Evolutionary conservation across 345 rosid species (phyloP).

Genomic region (Dipteronia sinensis): DNA sequence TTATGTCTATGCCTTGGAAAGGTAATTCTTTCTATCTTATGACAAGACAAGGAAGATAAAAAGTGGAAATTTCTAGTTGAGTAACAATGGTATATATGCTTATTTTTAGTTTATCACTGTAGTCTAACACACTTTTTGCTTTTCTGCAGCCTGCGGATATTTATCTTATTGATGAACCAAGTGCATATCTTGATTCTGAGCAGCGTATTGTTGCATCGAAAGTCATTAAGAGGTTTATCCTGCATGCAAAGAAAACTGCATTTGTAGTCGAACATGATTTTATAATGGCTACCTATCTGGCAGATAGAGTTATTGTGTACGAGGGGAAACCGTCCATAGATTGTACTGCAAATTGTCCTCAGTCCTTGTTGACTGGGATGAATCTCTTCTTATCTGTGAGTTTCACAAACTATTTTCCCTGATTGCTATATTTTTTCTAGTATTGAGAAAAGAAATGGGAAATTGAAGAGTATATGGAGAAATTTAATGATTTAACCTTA

Average conservation of each 20-base stretch:
- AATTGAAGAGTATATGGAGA: background rate
- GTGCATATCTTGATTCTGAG: constrained; percentile 99
- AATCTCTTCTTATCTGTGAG: constrained; percentile 96
- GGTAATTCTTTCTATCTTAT: constrained; percentile 41
- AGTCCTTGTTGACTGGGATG: constrained; percentile 95
- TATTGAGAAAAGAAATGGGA: background rate
- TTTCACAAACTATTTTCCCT: constrained; percentile 10
- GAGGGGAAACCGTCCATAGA: constrained; percentile 91
- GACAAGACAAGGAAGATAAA: background rate
- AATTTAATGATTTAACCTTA: background rate
- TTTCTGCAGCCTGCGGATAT: constrained; percentile 94
- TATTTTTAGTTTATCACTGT: constrained; percentile 1
- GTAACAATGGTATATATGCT: background rate
- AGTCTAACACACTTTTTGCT: constrained; percentile 9
- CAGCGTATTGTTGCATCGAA: constrained; percentile 98
- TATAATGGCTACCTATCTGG: constrained; percentile 95
- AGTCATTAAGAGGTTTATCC: constrained; percentile 97
- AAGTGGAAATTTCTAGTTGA: background rate
- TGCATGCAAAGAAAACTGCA: constrained; percentile 98
- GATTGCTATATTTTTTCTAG: background rate
- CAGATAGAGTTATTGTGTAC: constrained; percentile 91
- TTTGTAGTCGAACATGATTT: constrained; percentile 99
- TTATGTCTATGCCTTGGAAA: constrained; percentile 94
- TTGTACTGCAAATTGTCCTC: constrained; percentile 92
- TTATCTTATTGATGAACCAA: constrained; percentile 96